Percentiles rank a stretch among this genome's conserved stretches.
Conservation (phyloP, 2,329 filamentous ascomycete species). For the Geosmithia morbida region DNA sequence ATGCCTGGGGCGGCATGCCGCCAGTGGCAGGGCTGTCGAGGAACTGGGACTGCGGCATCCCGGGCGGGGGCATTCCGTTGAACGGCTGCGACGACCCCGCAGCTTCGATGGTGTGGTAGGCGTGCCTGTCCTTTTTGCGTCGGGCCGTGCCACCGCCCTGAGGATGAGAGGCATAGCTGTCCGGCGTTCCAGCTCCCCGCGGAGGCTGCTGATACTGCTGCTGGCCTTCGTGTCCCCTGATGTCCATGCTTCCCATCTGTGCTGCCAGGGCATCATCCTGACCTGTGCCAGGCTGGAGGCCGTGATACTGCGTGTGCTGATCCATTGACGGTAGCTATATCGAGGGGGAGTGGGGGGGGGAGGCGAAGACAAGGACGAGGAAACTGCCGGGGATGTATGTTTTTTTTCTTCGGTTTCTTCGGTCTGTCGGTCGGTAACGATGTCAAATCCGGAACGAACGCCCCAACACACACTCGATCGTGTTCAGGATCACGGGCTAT, state of each 20-base stretch:
- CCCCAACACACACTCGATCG: not conserved
- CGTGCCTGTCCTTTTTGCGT: slow-evolving; percentile 93
- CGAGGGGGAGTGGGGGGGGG: not conserved
- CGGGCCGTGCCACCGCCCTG: slow-evolving; percentile 25
- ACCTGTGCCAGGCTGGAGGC: slow-evolving; percentile 37
- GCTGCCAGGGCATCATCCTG: slow-evolving; percentile 38
- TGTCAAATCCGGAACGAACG: not conserved
- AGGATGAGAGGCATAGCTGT: not conserved
- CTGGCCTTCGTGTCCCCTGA: slow-evolving; percentile 26
- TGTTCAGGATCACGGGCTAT: not conserved
- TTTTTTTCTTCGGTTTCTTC: not conserved
- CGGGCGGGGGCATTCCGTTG: slow-evolving; percentile 49
- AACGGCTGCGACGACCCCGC: slow-evolving; percentile 53
- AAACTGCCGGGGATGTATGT: not conserved
- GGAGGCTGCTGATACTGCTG: slow-evolving; percentile 5
- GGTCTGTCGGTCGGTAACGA: not conserved
- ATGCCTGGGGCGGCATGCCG: slow-evolving; percentile 9
- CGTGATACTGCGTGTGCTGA: slow-evolving; percentile 40
- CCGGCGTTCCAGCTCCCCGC: slow-evolving; percentile 8
- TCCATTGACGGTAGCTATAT: slow-evolving; percentile 25
- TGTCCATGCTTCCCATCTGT: slow-evolving; percentile 66
- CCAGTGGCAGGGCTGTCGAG: slow-evolving; percentile 15
- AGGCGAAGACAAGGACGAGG: not conserved
- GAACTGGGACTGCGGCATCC: slow-evolving; percentile 29
- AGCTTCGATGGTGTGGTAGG: slow-evolving; percentile 74